Conservation (phyloP, 208 protist species). For the Trypanosoma melophagium region DNA sequence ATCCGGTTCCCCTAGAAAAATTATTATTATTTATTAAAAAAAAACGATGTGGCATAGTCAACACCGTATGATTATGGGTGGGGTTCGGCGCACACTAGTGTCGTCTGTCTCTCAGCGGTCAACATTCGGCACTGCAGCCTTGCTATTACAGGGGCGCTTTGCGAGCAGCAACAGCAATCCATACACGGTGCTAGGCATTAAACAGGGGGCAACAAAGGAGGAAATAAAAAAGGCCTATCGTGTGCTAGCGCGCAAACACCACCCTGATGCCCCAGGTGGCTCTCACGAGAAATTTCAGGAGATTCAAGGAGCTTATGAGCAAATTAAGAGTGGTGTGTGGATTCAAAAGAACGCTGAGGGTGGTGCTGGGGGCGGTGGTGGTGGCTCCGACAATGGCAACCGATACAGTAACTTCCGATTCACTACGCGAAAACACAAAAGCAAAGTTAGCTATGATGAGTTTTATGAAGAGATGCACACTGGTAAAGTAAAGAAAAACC, state of each 20-base stretch:
- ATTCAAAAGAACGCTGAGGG: conserved; percentile 56
- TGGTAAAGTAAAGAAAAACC: conserved; percentile 71
- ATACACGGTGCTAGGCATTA: conserved; percentile 91
- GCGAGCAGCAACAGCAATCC: conserved; percentile 66
- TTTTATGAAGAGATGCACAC: conserved; percentile 93
- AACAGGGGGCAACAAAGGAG: conserved; percentile 72
- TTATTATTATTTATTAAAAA: not conserved
- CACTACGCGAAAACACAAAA: conserved; percentile 79
- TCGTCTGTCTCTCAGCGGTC: conserved; percentile 11
- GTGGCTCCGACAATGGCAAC: conserved; percentile 46
- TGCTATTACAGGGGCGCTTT: conserved; percentile 34
- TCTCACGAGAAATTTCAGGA: conserved; percentile 88
- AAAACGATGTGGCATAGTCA: conserved; percentile 19
- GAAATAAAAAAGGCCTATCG: conserved; percentile 92
- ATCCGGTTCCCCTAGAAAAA: not conserved
- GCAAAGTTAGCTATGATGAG: conserved; percentile 86
- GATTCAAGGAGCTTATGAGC: conserved; percentile 89
- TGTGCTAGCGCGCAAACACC: conserved; percentile 83
- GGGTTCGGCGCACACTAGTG: conserved; percentile 18
- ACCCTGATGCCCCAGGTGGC: conserved; percentile 88
- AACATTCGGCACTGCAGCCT: conserved; percentile 10
- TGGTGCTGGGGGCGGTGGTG: conserved; percentile 36
- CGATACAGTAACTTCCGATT: conserved; percentile 88
- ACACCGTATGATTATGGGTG: conserved; percentile 9
- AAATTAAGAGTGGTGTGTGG: conserved; percentile 86